Evolutionary conservation across 2,329 filamentous ascomycete genomes (phyloP).

Genomic region (Ceratocystiopsis minuta): DNA sequence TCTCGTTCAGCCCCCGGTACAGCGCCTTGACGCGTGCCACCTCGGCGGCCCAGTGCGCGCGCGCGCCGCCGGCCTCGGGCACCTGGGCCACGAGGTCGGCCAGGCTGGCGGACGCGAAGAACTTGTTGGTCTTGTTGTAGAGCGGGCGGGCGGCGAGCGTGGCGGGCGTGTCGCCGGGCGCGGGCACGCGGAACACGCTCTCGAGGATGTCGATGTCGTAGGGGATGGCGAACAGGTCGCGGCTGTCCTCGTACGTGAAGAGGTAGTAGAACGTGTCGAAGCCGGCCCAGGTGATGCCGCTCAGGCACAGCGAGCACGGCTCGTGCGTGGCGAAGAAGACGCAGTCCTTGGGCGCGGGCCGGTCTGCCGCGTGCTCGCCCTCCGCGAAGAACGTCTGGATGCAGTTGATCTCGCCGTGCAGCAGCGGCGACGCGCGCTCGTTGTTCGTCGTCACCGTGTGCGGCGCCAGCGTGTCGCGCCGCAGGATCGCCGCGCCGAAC

Average conservation of each 20-base stretch:
- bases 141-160: slow-evolving; percentile 22
- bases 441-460: slow-evolving; percentile 37
- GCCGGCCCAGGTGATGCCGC: slow-evolving; percentile 38
- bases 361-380: slow-evolving; percentile 12
- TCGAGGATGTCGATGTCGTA: slow-evolving; percentile 40
- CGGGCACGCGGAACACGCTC: slow-evolving; percentile 32
- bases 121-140: slow-evolving; percentile 38
- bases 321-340: slow-evolving; percentile 42
- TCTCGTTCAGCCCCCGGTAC: slow-evolving; percentile 27
- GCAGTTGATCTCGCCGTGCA: slow-evolving; percentile 43
- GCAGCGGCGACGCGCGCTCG: slow-evolving; percentile 32
- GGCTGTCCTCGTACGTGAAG: slow-evolving; percentile 40
- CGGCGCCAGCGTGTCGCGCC: slow-evolving; percentile 21
- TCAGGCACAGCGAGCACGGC: slow-evolving; percentile 39
- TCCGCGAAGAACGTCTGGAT: slow-evolving; percentile 35
- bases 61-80: slow-evolving; percentile 16
- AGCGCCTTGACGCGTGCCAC: slow-evolving; percentile 29
- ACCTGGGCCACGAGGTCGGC: slow-evolving; percentile 22
- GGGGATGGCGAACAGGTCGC: slow-evolving; percentile 36
- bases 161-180: slow-evolving; percentile 20
- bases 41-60: slow-evolving; percentile 19
- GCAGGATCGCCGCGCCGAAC: slow-evolving; percentile 37
- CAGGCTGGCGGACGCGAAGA: slow-evolving; percentile 29
- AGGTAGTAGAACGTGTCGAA: slow-evolving; percentile 39
- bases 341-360: slow-evolving; percentile 23